phyloP scores from a whole-genome alignment of 176 grass and related monocot species.

The Eleusine indica region DNA sequence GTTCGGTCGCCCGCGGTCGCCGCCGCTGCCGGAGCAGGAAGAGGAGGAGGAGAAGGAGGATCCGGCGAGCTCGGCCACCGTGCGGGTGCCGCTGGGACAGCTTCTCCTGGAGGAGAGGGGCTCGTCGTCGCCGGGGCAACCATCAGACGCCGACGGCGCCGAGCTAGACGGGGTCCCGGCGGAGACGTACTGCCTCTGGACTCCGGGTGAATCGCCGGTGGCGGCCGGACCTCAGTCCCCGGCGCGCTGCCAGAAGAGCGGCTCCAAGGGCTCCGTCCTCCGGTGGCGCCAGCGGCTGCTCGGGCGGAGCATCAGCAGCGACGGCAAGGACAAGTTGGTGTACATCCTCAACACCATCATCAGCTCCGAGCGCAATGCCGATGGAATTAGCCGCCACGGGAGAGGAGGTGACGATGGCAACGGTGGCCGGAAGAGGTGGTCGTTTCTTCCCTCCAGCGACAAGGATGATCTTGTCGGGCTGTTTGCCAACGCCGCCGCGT shows the following conservation, averaged over 20 bases:
- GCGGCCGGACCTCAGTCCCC: background rate
- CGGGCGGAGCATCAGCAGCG: conserved; percentile 64
- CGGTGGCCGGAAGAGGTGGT: conserved; percentile 43
- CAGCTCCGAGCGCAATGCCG: background rate
- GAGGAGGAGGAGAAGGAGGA: background rate
- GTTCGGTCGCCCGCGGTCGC: conserved; percentile 53
- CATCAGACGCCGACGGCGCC: background rate
- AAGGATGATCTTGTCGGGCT: conserved; percentile 60
- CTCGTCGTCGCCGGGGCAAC: background rate
- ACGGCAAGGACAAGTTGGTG: conserved; percentile 90
- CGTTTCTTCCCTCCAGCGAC: conserved; percentile 70
- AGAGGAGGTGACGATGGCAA: background rate
- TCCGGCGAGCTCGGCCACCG: background rate
- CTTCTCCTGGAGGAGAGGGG: conserved; percentile 61
- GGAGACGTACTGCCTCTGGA: conserved; percentile 58
- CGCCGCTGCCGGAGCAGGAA: background rate
- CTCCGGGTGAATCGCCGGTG: conserved; percentile 28
- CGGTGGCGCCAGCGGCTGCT: conserved; percentile 67
- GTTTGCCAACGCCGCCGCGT: conserved; percentile 54
- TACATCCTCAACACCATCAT: conserved; percentile 41
- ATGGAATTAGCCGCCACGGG: background rate
- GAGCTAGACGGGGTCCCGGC: conserved; percentile 50
- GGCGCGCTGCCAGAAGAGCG: conserved; percentile 56
- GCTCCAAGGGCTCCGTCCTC: conserved; percentile 72
- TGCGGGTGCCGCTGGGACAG: conserved; percentile 46